A percentile compares a stretch with the other conserved stretches of the same genome.
These are phyloP conservation scores for Candida sonorensis DNA, from an alignment of 805 yeast species.

Conservation along the genomic window DNA sequence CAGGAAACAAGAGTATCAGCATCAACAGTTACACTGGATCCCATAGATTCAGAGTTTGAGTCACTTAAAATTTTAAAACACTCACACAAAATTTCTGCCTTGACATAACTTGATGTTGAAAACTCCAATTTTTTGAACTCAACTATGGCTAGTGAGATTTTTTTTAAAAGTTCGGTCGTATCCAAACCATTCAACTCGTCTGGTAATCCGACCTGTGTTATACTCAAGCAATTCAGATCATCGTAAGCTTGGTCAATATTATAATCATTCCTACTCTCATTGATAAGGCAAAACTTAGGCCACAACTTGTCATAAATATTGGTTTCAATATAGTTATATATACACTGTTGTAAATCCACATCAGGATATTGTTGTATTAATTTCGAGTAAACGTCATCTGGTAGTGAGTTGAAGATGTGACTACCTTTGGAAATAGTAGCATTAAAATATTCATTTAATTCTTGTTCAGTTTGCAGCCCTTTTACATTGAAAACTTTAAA, in stretches of 20 bases:
- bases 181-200: slow-evolving; percentile 10
- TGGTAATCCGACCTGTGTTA: slow-evolving; percentile 46
- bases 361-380: slow-evolving; percentile 17
- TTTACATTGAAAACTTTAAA: slow-evolving; percentile 33
- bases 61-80: slow-evolving; percentile 41
- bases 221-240: slow-evolving; percentile 33
- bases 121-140: slow-evolving; percentile 42
- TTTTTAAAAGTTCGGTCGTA: slow-evolving; percentile 30
- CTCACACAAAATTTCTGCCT: slow-evolving; percentile 40
- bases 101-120: slow-evolving; percentile 40
- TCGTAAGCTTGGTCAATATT: slow-evolving; percentile 26
- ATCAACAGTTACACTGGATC: slow-evolving; percentile 38
- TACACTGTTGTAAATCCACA: slow-evolving; percentile 40
- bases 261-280: slow-evolving; percentile 8
- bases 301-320: slow-evolving; percentile 64
- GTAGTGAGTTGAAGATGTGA: slow-evolving; percentile 27
- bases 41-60: neutral
- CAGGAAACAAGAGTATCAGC: slow-evolving; percentile 80
- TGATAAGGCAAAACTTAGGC: slow-evolving; percentile 31
- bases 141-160: slow-evolving; percentile 43
- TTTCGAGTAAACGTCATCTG: slow-evolving; percentile 21
- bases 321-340: slow-evolving; percentile 67
- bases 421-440: slow-evolving; percentile 26
- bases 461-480: slow-evolving; percentile 19
- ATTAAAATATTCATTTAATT: slow-evolving; percentile 24